These are phyloP conservation scores for Cordyceps cateniannulata DNA, from an alignment of 2,329 filamentous ascomycete genomes.

Conservation along the genomic window DNA sequence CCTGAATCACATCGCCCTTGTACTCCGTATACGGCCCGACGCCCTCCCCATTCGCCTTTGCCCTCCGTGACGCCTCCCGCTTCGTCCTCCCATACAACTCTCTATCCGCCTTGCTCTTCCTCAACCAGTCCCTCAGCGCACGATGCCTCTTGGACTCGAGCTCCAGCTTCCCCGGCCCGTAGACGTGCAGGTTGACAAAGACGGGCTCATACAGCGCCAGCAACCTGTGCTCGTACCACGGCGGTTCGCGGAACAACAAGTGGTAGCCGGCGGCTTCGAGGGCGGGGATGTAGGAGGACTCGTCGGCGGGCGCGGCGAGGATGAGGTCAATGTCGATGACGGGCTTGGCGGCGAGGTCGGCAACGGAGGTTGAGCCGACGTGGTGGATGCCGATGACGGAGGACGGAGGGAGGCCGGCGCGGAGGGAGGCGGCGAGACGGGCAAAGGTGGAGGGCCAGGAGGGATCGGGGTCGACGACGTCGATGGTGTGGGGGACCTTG, in stretches of 20 bases:
- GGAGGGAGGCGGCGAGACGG: slow-evolving; percentile 21
- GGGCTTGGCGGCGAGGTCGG: slow-evolving; percentile 37
- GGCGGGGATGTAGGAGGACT: slow-evolving; percentile 30
- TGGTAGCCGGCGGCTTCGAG: slow-evolving; percentile 34
- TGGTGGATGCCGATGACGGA: slow-evolving; percentile 30
- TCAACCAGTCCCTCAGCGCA: slow-evolving; percentile 38
- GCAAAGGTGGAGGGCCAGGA: slow-evolving; percentile 24
- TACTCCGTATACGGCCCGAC: slow-evolving; percentile 33
- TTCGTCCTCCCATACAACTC: slow-evolving; percentile 34
- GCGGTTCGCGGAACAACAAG: slow-evolving; percentile 35
- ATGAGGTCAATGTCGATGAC: slow-evolving; percentile 43
- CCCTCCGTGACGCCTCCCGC: slow-evolving; percentile 26
- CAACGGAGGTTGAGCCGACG: slow-evolving; percentile 39
- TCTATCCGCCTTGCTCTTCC: slow-evolving; percentile 27
- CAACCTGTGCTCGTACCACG: slow-evolving; percentile 37
- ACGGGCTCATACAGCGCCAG: slow-evolving; percentile 24
- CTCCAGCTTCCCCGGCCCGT: slow-evolving; percentile 31
- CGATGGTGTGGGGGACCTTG: slow-evolving; percentile 14
- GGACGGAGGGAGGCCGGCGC: slow-evolving; percentile 21
- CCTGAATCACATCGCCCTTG: slow-evolving; percentile 31
- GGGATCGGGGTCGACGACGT: slow-evolving; percentile 24
- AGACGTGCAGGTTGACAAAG: slow-evolving; percentile 38
- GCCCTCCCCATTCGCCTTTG: slow-evolving; percentile 23
- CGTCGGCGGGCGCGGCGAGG: slow-evolving; percentile 28
- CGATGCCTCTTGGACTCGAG: slow-evolving; percentile 32